Evolutionary conservation across 108 stramenopile genomes (phyloP).

Genomic region (Discostella pseudostelligera): DNA sequence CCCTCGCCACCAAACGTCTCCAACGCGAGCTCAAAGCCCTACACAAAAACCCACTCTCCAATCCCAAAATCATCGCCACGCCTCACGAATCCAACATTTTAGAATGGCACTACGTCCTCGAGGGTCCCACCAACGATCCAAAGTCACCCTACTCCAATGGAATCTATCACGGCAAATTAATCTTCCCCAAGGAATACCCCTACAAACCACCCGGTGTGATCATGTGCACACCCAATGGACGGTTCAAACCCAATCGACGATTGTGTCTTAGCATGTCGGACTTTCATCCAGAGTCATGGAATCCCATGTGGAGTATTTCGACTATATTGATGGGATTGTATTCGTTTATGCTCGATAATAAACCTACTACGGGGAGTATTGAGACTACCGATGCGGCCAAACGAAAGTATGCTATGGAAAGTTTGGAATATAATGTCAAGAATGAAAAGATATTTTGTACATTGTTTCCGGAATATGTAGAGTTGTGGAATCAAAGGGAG

Average conservation of each 20-base stretch:
- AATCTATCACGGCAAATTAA: conserved; percentile 73
- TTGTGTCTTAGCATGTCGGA: conserved; percentile 94
- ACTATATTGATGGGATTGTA: conserved; percentile 95
- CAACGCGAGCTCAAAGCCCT: conserved; percentile 75
- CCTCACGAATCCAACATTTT: conserved; percentile 81
- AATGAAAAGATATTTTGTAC: conserved; percentile 60
- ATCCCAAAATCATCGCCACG: conserved; percentile 70
- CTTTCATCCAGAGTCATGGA: conserved; percentile 91
- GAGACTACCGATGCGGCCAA: conserved; percentile 75
- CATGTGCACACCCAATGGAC: conserved; percentile 92
- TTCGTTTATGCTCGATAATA: conserved; percentile 93
- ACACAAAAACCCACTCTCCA: conserved; percentile 70
- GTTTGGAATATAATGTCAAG: conserved; percentile 83
- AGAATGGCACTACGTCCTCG: conserved; percentile 97
- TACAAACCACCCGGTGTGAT: conserved; percentile 94
- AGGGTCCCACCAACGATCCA: conserved; percentile 65
- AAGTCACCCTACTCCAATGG: conserved; percentile 77
- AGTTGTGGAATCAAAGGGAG: conserved; percentile 58
- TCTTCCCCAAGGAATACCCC: conserved; percentile 91
- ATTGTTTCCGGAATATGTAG: conserved; percentile 82
- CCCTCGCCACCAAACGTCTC: conserved; percentile 76
- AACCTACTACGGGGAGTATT: conserved; percentile 86
- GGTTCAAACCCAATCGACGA: conserved; percentile 81
- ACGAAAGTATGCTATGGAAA: conserved; percentile 70
- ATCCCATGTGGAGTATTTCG: conserved; percentile 94